These are phyloP conservation scores for Lactarius indigo DNA, from an alignment of 768 basidiomycete genomes.

Conservation along the genomic window DNA sequence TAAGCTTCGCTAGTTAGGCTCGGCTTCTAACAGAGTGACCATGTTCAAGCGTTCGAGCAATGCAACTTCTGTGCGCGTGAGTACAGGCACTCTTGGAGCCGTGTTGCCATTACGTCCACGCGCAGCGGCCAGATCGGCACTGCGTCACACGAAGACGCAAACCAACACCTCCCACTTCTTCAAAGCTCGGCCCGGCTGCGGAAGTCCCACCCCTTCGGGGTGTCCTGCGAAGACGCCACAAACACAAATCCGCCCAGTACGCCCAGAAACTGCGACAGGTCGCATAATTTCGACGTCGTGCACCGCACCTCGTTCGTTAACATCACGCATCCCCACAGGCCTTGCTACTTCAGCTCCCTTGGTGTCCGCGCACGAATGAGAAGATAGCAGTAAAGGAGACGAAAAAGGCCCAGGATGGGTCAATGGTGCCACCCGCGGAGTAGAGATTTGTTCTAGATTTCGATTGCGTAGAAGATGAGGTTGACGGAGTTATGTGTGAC, in stretches of 20 bases:
- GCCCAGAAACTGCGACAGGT: neutral
- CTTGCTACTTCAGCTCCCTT: constrained; percentile 13
- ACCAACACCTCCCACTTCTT: neutral
- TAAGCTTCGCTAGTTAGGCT: neutral
- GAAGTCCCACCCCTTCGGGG: neutral
- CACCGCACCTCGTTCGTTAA: neutral
- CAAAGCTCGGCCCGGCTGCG: neutral
- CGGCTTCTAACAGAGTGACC: neutral
- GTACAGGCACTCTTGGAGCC: neutral
- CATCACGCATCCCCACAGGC: neutral
- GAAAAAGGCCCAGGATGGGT: neutral
- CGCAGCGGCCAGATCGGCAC: neutral
- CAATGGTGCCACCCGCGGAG: neutral
- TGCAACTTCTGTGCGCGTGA: neutral
- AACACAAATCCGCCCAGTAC: neutral
- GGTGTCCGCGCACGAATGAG: neutral
- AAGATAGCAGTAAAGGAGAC: neutral
- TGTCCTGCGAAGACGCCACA: neutral
- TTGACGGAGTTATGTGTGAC: constrained; percentile 14
- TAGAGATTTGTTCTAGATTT: constrained; percentile 2
- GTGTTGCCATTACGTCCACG: neutral
- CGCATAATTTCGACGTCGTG: neutral
- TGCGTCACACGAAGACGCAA: neutral
- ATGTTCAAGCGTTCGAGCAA: neutral
- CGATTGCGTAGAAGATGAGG: neutral